Evolutionary conservation across 1,284 basidiomycete species (phyloP), one percentile per base, ranked within the genome.

Genomic region (Malassezia cuniculi): DNA sequence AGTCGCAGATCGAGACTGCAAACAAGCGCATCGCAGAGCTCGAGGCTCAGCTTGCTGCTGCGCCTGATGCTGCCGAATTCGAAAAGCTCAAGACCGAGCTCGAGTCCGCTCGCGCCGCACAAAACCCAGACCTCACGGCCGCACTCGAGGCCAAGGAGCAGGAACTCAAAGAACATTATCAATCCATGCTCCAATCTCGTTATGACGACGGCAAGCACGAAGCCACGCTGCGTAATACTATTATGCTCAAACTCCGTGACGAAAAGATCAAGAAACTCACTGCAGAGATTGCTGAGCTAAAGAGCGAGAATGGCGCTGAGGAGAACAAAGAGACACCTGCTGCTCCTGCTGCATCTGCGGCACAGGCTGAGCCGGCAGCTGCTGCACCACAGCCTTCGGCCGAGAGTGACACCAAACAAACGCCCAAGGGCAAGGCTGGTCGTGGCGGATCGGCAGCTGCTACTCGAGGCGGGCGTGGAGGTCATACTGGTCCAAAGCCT

Each of bases 171-270:
- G 39, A 50, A 6, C 50, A 54, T 29, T 47, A 60, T 44, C 54
- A 64, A 40, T 47, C 47, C 29, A 47, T 34, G 17, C 51, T 57
- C 18, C 52, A 60, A 27, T 44, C 57, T n/a, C 57, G 60, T 3
- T 58, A 59, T 45, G 56, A 59, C 24, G 61, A 57, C 19, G 63
- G 59, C 18, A 64, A 65, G 48, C 54, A 59, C 35, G 63, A 65
- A 38, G 63, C 61, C 19, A 60, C 54, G 26, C 40, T 66, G 41
- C 46, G 61, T 26, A 65, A 65, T 39, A 49, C 54, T 42, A 52
- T 66, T 14, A 50, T 63, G 46, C 46, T 65, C 47, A 57, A 58
- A 36, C 58, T 56, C 43, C 53, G 55, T 36, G 63, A 66, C 35
- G 59, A 60, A 33, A 52, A 53, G 48, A 66, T 66, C 21, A 52